phyloP scores from a whole-genome alignment of 2,329 filamentous ascomycete genomes.

The Calonectria hawksworthii region DNA sequence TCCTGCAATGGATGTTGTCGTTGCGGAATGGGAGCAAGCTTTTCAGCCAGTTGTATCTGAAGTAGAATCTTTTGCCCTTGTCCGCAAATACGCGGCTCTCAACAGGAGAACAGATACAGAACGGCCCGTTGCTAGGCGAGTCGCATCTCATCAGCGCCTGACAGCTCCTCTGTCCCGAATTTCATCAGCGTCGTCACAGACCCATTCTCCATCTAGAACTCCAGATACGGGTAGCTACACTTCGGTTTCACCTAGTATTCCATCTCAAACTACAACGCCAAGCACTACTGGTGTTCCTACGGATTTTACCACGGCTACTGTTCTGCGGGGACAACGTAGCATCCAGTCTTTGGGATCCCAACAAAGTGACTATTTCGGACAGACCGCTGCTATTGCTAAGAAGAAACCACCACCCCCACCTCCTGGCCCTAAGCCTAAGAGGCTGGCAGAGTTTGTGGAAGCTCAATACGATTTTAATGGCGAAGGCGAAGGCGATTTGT shows the following conservation, averaged over 20 bases:
- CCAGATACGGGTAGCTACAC: neutral
- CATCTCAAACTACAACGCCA: slow-evolving; percentile 9
- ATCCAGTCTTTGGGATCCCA: slow-evolving; percentile 6
- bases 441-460: slow-evolving; percentile 24
- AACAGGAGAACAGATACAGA: slow-evolving; percentile 3
- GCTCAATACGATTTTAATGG: slow-evolving; percentile 29
- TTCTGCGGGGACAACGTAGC: slow-evolving; percentile 21
- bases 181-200: slow-evolving; percentile 18
- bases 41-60: slow-evolving; percentile 15
- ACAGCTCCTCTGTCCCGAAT: slow-evolving; percentile 17
- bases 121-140: neutral
- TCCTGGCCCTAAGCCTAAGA: slow-evolving; percentile 25
- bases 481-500: slow-evolving; percentile 25
- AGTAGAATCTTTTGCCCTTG: slow-evolving; percentile 19
- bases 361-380: slow-evolving; percentile 18
- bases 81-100: slow-evolving; percentile 19
- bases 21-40: slow-evolving; percentile 23
- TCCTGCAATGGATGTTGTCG: slow-evolving; percentile 23
- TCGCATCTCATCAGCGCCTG: slow-evolving; percentile 1
- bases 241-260: slow-evolving; percentile 4
- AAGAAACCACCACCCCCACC: slow-evolving; percentile 29
- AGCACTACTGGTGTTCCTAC: slow-evolving; percentile 20
- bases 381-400: slow-evolving; percentile 21
- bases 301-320: slow-evolving; percentile 29
- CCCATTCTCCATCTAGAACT: neutral